phyloP scores from a whole-genome alignment of 108 stramenopile species.

The Aureococcus anophagefferens region DNA sequence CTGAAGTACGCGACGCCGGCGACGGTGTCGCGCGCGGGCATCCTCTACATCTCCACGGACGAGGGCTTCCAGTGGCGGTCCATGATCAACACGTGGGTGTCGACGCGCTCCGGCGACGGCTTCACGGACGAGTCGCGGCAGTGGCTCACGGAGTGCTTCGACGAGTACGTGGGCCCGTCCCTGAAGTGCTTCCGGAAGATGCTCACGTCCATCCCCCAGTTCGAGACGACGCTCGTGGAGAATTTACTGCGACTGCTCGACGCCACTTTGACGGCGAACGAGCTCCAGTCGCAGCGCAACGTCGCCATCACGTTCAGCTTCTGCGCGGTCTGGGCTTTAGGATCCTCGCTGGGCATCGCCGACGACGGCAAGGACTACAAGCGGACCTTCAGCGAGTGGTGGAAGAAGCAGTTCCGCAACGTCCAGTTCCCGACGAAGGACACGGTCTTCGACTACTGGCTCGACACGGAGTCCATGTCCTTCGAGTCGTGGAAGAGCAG shows the following conservation, averaged over 20 bases:
- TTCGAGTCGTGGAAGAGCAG: slow-evolving; percentile 52
- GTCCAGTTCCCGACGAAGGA: slow-evolving; percentile 53
- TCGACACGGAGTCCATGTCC: slow-evolving; percentile 36
- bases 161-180: slow-evolving; percentile 31
- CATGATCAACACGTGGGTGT: slow-evolving; percentile 49
- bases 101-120: background rate
- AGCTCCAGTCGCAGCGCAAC: slow-evolving; percentile 11
- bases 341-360: slow-evolving; percentile 42
- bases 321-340: slow-evolving; percentile 53
- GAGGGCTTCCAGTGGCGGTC: slow-evolving; percentile 57
- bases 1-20: slow-evolving; percentile 57
- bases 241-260: slow-evolving; percentile 50
- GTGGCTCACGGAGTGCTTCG: slow-evolving; percentile 12
- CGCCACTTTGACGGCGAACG: slow-evolving; percentile 28
- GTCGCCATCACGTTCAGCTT: slow-evolving; percentile 52
- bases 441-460: slow-evolving; percentile 62
- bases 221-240: slow-evolving; percentile 40
- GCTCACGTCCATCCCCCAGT: slow-evolving; percentile 28
- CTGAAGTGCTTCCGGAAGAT: slow-evolving; percentile 43
- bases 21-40: slow-evolving; percentile 55
- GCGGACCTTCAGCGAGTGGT: slow-evolving; percentile 49
- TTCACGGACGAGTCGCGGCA: slow-evolving; percentile 5
- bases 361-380: slow-evolving; percentile 57
- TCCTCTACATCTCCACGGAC: slow-evolving; percentile 56
- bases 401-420: slow-evolving; percentile 43